Base-by-base conservation (phyloP, 768 basidiomycete genomes). In the Russula virescens region DNA sequence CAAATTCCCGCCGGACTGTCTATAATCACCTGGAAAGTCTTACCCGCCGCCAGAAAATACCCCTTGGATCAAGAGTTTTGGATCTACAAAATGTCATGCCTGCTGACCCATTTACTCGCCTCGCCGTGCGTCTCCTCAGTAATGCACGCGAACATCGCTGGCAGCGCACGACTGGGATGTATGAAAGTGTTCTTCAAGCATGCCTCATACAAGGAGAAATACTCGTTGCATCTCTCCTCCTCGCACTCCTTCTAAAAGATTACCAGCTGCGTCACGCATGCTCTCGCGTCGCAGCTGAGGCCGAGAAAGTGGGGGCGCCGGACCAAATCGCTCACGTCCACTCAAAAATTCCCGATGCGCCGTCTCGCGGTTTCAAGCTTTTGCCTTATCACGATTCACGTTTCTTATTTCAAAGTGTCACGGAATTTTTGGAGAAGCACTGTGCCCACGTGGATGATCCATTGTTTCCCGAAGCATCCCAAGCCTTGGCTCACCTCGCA, bases 121-220 rank as follows among this genome's bases (percentile, higher is more conserved):
- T 81, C 38, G 85, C 86, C 0, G 60, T 89, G 28, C 70, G 74
- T 25, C 77, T 91, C 3, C 71, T 89, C 26, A 68, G 74, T 47
- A 72, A 76, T 4, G 86, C 87, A 0, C 79, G 82, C n/a, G 71
- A 77, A 46, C 79, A 80, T 48, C 78, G 83, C 31, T 82, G 83
- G 55, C 75, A 78, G 34, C 80, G 85, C 48, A 82, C 83, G 2
- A 73, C 80, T n/a, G 74, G 76, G 34, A 83, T 89, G 78, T 89
- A 84, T 69, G 79, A 80, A 55, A 76, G 77, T 2, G 72, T 90
- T 53, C 77, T 91, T 65, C 75, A 80, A 4, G 79, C 85, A 10
- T 88, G 86, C 60, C 75, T 93, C 21, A 71, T 90, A 43, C 89
- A 92, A 54, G 88, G 89, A 26, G 91, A 93, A 70, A 84, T 93